Evolutionary conservation across 208 protist species (phyloP).

Genomic region (Novymonas esmeraldas): DNA sequence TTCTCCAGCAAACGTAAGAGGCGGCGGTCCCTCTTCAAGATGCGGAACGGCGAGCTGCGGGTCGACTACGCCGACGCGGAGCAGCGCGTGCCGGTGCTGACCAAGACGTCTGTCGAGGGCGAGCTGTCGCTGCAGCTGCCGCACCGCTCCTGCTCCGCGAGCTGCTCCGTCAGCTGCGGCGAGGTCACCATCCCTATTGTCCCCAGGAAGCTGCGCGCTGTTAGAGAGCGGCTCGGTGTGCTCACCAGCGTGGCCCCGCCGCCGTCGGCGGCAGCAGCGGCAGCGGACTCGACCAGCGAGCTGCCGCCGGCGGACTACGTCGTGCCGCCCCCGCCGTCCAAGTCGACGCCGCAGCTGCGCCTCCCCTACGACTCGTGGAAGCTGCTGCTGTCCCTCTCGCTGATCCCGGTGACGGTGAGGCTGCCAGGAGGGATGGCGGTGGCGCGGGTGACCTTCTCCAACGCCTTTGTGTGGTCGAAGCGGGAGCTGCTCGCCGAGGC

Average conservation of each 20-base stretch:
- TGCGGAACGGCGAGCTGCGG: conserved; percentile 25
- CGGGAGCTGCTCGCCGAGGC: conserved; percentile 29
- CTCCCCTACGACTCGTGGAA: conserved; percentile 54
- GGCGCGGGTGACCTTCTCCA: conserved; percentile 44
- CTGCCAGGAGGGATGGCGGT: conserved; percentile 44
- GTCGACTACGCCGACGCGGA: conserved; percentile 22
- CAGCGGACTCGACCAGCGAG: not conserved
- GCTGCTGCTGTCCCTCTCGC: conserved; percentile 48
- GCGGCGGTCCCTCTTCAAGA: conserved; percentile 21
- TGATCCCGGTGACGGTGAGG: conserved; percentile 49
- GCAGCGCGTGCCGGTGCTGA: conserved; percentile 26
- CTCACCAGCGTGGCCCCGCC: conserved; percentile 11
- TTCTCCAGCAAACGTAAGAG: conserved; percentile 18
- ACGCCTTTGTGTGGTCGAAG: conserved; percentile 57
- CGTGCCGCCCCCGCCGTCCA: conserved; percentile 12
- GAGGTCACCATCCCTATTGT: conserved; percentile 35
- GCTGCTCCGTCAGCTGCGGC: conserved; percentile 31
- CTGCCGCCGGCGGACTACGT: conserved; percentile 2
- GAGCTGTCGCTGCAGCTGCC: conserved; percentile 26
- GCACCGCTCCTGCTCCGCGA: conserved; percentile 26
- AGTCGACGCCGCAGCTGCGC: not conserved
- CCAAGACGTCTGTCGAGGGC: conserved; percentile 24
- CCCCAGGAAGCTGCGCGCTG: conserved; percentile 10
- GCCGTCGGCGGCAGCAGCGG: not conserved
- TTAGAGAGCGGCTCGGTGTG: conserved; percentile 25